Base-by-base conservation (phyloP, 2,329 filamentous ascomycete species). In the Elsinoe necatrix region DNA sequence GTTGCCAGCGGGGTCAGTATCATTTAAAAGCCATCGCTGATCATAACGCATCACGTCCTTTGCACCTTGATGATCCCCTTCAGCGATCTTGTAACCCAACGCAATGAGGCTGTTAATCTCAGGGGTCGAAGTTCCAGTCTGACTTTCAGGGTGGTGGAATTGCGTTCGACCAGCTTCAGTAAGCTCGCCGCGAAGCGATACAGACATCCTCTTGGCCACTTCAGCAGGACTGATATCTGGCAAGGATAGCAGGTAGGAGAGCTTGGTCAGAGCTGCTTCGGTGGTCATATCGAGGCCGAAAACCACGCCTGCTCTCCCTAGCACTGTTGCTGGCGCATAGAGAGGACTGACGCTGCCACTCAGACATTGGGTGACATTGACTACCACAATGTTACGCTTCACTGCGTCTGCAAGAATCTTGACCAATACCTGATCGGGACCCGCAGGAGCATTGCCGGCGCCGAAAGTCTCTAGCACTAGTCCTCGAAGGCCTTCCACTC, bases 391-490 rank as follows among this genome's bases (percentile, higher is more conserved):
- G 35, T 89, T 90, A 58, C 89, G 81, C 66, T 84, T 77, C 39
- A 95, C 88, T 20, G 88, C 90, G 42, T 83, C 81, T 16, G 82
- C 80, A 64, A 95, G 83, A 50, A 92, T 87, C 56, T 83, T 83
- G 14, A 86, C 90, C 68, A 95, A 80, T 54, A 82, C 84, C 57
- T 87, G 87, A 67, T 93, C 87, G 48, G 84, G 79, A 27, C 89
- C 89, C 37, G 86, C 86, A 2, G 91, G 91, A 9, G 91, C 87
- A 71, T 95, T 96, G 57, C 91, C 91, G 68, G 93, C 90, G 59
- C 91, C 91, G 69, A 95, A 95, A 0, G 90, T 95, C 73, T 95
- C 90, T 42, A 96, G 80, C 37, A 96, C 84, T 51, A 95, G 77
- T 1, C 91, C 91, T 50, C 84, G 82, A 12, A 96, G 77, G 47